Conservation (phyloP, 768 basidiomycete genomes). For the Suillus brevipes region DNA sequence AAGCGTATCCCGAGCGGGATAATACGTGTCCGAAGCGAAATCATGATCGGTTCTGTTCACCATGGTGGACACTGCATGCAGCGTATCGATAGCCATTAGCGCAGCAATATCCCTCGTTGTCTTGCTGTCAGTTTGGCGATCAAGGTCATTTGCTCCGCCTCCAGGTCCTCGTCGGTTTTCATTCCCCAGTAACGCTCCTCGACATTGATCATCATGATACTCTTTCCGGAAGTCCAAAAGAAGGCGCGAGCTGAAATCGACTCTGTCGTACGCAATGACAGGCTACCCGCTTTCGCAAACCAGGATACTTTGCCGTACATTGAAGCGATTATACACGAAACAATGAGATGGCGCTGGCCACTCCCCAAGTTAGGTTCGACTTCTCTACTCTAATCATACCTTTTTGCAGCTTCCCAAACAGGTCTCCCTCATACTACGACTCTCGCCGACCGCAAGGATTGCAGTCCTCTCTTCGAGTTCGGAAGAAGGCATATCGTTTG, state of each 20-base stretch:
- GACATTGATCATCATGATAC: constrained; percentile 34
- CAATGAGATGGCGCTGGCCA: constrained; percentile 9
- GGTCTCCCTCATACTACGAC: constrained; percentile 2
- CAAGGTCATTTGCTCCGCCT: neutral
- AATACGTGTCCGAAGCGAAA: neutral
- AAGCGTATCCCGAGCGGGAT: too few species aligned
- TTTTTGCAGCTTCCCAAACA: neutral
- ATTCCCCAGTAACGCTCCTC: constrained; percentile 38
- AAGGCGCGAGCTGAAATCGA: constrained; percentile 11
- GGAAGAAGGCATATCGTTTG: constrained; percentile 5
- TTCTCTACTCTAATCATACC: too few species aligned
- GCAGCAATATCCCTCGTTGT: neutral
- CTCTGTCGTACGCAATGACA: constrained; percentile 2
- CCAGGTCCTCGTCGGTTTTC: constrained; percentile 39
- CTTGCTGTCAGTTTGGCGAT: neutral
- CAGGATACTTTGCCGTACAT: constrained; percentile 7
- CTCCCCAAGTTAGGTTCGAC: constrained; percentile 9
- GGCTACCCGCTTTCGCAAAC: constrained; percentile 6
- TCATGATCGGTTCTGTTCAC: neutral
- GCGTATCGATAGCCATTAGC: neutral
- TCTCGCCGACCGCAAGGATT: constrained; percentile 2
- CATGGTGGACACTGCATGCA: neutral
- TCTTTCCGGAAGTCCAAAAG: constrained; percentile 14
- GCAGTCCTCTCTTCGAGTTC: neutral
- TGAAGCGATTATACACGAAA: constrained; percentile 11